Evolutionary conservation across 2,329 filamentous ascomycete genomes (phyloP), one percentile per base, ranked within the genome.

Genomic region (Sarocladium oryzae): DNA sequence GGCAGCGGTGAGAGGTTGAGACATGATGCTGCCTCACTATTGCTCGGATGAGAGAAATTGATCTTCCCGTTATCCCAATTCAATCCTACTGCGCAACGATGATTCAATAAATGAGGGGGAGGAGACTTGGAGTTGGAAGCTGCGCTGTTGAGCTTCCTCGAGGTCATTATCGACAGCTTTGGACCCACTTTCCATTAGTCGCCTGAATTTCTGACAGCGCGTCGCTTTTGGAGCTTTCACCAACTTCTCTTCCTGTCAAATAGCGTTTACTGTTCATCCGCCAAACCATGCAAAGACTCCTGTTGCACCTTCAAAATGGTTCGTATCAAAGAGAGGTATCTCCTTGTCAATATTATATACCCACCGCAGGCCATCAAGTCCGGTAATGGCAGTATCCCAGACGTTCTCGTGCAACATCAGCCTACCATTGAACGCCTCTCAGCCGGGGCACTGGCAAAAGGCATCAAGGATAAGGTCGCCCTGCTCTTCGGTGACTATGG

Each of bases 281-380:
- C 7, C 36, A 40, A 21, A 40, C 8, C 13, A 40, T 40, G 4
- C 10, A 8, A 21, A 40, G 7, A 6, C 36, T 8, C 7, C 21
- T 21, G 11, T 7, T 8, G 7, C 4, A 16, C 41, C 15, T 9
- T 43, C 26, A 56, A 32, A 46, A 96, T 99, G 93, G 93, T 99
- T 54, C 89, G 93, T 64, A 82, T 97, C 59, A 99, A 99, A 70
- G 87, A 96, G 69, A 85, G 93, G 61, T 99, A 99, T 67, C 80
- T 99, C 16, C 82, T 97, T n/a, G 82, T 97, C 55, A 89, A 95
- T 65, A 90, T 97, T 57, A 77, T 97, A 43, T 96, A 96, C 62
- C 89, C 91, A 0, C 77, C 82, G 6, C 72, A 80, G 11, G 56
- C 73, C 9, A 56, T 62, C 9, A 61, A 60, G 54, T 55, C 62